Conservation (phyloP, 1,139 yeast genomes). For the Yamadazyma friedrichii region DNA sequence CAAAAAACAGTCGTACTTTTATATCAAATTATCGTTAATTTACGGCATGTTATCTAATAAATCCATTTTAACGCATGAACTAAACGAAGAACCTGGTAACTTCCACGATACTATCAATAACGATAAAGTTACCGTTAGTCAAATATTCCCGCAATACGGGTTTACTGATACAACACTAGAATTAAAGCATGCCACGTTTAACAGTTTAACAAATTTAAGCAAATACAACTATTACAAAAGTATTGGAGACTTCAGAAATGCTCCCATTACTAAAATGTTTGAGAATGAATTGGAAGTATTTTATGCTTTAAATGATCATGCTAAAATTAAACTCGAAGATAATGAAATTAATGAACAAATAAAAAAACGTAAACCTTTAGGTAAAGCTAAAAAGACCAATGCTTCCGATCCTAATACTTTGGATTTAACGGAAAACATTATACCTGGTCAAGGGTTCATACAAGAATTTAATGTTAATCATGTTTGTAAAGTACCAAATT, state of each 20-base stretch:
- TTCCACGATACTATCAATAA: constrained; percentile 28
- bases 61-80: constrained; percentile 5
- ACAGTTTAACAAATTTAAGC: constrained; percentile 31
- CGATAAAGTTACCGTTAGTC: constrained; percentile 33
- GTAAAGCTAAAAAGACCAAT: constrained; percentile 30
- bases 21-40: constrained; percentile 24
- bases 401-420: constrained; percentile 39
- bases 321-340: constrained; percentile 22
- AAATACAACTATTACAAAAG: constrained; percentile 39
- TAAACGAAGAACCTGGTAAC: constrained; percentile 7
- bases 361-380: constrained; percentile 24
- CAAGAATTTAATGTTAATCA: constrained; percentile 44
- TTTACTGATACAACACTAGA: constrained; percentile 28
- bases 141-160: constrained; percentile 45
- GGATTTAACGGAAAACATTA: constrained; percentile 39
- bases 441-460: constrained; percentile 48
- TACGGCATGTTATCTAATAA: constrained; percentile 20
- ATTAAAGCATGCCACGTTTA: constrained; percentile 36
- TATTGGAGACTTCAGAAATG: constrained; percentile 16
- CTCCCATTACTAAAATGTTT: constrained; percentile 29
- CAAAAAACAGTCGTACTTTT: constrained; percentile 23
- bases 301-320: constrained; percentile 27
- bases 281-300: constrained; percentile 32
- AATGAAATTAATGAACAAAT: constrained; percentile 3
- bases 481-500: constrained; percentile 45